Percentiles rank a stretch among this genome's conserved stretches.
These are phyloP conservation scores for Macroventuria anomochaeta DNA, from an alignment of 2,329 filamentous ascomycete species.

Conservation along the genomic window DNA sequence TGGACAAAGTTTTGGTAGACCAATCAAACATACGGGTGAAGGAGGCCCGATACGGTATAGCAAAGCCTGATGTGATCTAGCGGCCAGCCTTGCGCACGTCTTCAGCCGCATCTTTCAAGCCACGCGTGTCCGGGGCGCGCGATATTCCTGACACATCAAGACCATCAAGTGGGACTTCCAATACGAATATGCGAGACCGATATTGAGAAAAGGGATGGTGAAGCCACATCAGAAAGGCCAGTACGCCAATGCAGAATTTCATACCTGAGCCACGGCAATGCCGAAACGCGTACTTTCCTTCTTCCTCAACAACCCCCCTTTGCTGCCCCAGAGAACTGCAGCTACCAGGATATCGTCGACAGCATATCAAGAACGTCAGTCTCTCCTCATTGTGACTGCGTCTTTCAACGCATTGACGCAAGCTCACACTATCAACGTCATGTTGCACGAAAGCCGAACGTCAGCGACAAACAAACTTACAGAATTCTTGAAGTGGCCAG, in stretches of 20 bases:
- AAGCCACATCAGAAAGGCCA: not conserved
- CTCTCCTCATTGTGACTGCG: not conserved
- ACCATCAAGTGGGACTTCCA: slow-evolving; percentile 6
- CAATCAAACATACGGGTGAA: slow-evolving; percentile 1
- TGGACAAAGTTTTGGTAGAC: not conserved
- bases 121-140: slow-evolving; percentile 15
- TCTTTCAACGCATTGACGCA: slow-evolving; percentile 4
- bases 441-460: not conserved
- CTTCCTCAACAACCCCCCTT: not conserved
- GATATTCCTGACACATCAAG: slow-evolving; percentile 4
- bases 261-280: not conserved
- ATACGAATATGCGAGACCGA: slow-evolving; percentile 3
- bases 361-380: not conserved
- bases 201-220: not conserved
- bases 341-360: not conserved
- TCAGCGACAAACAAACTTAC: not conserved
- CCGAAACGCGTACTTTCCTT: not conserved
- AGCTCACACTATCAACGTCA: not conserved
- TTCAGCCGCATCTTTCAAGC: slow-evolving; percentile 13
- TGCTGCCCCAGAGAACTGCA: no score
- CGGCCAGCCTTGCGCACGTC: slow-evolving; percentile 1
- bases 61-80: not conserved
- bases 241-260: not conserved
- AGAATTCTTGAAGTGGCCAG: not conserved
- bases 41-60: not conserved